Percentiles rank a stretch among this genome's conserved stretches.
These are phyloP conservation scores for Chlamydomonas applanata DNA, from an alignment of 139 green algal genomes.

Conservation along the genomic window DNA sequence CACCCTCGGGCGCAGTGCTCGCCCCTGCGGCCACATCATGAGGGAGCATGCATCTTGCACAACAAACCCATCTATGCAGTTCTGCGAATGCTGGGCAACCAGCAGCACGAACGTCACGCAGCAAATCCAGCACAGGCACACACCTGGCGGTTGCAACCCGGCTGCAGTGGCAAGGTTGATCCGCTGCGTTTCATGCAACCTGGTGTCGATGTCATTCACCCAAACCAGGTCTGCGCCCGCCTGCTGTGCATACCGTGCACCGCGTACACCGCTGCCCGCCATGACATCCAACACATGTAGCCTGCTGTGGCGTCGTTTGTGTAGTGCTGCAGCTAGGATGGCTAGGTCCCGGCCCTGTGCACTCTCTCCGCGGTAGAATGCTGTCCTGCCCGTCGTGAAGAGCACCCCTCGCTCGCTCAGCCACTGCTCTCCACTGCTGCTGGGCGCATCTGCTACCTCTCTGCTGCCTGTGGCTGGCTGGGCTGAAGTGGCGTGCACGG, in stretches of 20 bases:
- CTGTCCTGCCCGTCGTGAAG: slow-evolving; percentile 17
- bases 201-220: slow-evolving; percentile 59
- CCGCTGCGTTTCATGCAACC: slow-evolving; percentile 35
- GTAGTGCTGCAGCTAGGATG: slow-evolving; percentile 51
- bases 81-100: too few species aligned
- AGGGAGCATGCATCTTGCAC: too few species aligned
- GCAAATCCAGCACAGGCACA: too few species aligned
- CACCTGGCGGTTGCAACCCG: too few species aligned
- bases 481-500: too few species aligned
- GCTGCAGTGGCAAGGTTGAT: slow-evolving; percentile 30
- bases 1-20: too few species aligned
- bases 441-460: too few species aligned
- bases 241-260: slow-evolving; percentile 59
- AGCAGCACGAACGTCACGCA: too few species aligned
- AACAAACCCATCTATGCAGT: too few species aligned
- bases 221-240: slow-evolving; percentile 62
- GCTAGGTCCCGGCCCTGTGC: slow-evolving; percentile 55
- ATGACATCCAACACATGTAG: slow-evolving; percentile 66
- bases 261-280: slow-evolving; percentile 55
- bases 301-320: slow-evolving; percentile 16
- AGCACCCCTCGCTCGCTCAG: slow-evolving; percentile 8
- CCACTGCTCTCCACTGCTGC: neutral
- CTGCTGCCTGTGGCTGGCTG: too few species aligned
- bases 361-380: slow-evolving; percentile 66
- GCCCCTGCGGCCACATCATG: too few species aligned